Conservation (phyloP, 2,329 filamentous ascomycete species). For the Microsporum ferrugineum region DNA sequence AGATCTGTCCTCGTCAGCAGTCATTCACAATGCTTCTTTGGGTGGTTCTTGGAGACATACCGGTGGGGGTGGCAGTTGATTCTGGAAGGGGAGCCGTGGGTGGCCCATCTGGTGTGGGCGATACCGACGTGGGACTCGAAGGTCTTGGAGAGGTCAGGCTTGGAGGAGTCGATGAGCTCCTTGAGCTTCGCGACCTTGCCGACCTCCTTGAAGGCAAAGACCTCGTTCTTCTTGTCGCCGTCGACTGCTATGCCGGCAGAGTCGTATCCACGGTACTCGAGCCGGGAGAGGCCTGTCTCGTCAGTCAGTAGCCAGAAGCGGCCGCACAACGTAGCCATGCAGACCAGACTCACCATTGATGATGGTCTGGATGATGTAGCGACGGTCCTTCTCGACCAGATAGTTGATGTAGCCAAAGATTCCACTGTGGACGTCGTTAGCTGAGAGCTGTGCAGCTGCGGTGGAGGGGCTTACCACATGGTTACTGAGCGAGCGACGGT, state of each 20-base stretch:
- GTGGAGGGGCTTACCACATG: conserved; percentile 12
- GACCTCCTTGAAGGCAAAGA: conserved; percentile 96
- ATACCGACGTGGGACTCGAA: conserved; percentile 98
- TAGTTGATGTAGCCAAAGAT: conserved; percentile 99
- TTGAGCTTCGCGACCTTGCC: conserved; percentile 97
- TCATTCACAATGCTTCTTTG: not conserved
- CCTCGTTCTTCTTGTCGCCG: conserved; percentile 97
- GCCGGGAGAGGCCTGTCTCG: conserved; percentile 66
- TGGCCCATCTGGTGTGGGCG: conserved; percentile 98
- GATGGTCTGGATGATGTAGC: conserved; percentile 88
- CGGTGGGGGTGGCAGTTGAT: conserved; percentile 97
- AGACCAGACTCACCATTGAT: conserved; percentile 64
- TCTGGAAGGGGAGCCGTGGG: conserved; percentile 86
- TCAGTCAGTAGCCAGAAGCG: not conserved
- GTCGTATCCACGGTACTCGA: conserved; percentile 98
- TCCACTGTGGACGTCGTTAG: conserved; percentile 46
- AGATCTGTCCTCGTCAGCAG: conserved; percentile 49
- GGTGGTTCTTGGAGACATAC: conserved; percentile 43
- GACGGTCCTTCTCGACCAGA: conserved; percentile 95
- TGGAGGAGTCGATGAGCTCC: conserved; percentile 73
- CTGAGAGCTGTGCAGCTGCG: not conserved
- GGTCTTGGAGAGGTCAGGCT: conserved; percentile 77
- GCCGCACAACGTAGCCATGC: not conserved
- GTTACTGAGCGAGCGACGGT: conserved; percentile 6
- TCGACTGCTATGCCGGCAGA: conserved; percentile 92